Evolutionary conservation across 2,329 filamentous ascomycete species (phyloP).

Genomic region (Podosphaera fusca): DNA sequence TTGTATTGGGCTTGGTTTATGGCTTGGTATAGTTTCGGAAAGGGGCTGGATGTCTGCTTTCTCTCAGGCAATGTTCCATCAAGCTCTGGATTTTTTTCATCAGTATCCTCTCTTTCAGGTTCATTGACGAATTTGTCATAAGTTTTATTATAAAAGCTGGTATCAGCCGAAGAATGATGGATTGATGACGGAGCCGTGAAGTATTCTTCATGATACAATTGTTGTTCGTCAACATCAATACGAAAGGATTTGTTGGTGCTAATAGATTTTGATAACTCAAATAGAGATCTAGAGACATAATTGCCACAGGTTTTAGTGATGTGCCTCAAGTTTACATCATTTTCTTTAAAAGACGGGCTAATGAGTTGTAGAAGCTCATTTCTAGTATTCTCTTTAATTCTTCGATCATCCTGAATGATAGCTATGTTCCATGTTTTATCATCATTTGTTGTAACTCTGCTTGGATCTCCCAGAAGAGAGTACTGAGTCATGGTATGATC

Average conservation of each 20-base stretch:
- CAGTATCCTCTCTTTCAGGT: neutral
- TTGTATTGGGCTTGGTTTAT: neutral
- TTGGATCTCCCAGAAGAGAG: neutral
- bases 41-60: neutral
- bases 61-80: neutral
- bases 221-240: neutral
- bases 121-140: neutral
- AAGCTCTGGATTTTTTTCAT: neutral
- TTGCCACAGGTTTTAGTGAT: neutral
- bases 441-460: neutral
- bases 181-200: neutral
- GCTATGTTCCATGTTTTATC: neutral
- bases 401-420: neutral
- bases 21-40: neutral
- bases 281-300: neutral
- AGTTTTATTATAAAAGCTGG: neutral
- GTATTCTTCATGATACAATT: neutral
- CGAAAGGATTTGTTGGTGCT: neutral
- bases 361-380: neutral
- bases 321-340: neutral
- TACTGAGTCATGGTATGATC: neutral
- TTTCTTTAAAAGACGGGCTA: neutral
- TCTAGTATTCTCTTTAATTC: neutral
- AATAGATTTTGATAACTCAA: neutral
- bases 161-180: neutral